Percentiles rank a stretch among this genome's conserved stretches.
Evolutionary conservation across 2,329 filamentous ascomycete species (phyloP).

Genomic region (Rasamsonia emersonii): DNA sequence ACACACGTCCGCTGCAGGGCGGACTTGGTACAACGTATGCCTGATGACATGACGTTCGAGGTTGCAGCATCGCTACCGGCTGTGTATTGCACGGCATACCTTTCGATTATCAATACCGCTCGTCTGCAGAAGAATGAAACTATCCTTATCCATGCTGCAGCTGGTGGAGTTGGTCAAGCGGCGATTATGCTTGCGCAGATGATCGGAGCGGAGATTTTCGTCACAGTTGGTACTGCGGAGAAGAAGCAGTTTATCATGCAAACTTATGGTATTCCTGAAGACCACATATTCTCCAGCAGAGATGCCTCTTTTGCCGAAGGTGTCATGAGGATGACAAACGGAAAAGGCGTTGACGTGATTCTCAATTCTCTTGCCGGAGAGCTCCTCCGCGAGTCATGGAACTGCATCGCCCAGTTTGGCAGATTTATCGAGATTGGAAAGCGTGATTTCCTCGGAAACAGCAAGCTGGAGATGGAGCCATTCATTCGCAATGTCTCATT

Average conservation of each 20-base stretch:
- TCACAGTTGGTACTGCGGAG: constrained; percentile 9
- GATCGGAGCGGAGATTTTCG: constrained; percentile 13
- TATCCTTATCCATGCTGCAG: constrained; percentile 12
- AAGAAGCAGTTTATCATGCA: constrained; percentile 11
- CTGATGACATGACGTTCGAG: constrained; percentile 9
- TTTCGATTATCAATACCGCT: constrained; percentile 10
- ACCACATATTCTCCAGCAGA: constrained; percentile 13
- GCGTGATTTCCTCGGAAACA: not conserved
- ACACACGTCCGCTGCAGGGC: constrained; percentile 13
- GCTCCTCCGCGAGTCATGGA: constrained; percentile 9
- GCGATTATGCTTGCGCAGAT: constrained; percentile 12
- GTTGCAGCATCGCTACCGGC: constrained; percentile 10
- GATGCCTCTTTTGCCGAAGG: constrained; percentile 7
- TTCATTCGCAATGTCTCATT: constrained; percentile 18
- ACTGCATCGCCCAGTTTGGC: constrained; percentile 24
- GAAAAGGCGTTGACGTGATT: constrained; percentile 13
- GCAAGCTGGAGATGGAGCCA: constrained; percentile 1
- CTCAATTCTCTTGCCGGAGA: constrained; percentile 13
- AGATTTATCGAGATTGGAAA: constrained; percentile 13
- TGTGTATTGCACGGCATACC: constrained; percentile 10
- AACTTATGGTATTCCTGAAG: constrained; percentile 9
- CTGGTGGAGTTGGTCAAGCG: constrained; percentile 17
- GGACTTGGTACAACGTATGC: not conserved
- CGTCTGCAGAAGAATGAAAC: constrained; percentile 9
- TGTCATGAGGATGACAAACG: constrained; percentile 7